Conservation (phyloP, 495 filamentous ascomycete species). For the Penicillium macrosclerotiorum region DNA sequence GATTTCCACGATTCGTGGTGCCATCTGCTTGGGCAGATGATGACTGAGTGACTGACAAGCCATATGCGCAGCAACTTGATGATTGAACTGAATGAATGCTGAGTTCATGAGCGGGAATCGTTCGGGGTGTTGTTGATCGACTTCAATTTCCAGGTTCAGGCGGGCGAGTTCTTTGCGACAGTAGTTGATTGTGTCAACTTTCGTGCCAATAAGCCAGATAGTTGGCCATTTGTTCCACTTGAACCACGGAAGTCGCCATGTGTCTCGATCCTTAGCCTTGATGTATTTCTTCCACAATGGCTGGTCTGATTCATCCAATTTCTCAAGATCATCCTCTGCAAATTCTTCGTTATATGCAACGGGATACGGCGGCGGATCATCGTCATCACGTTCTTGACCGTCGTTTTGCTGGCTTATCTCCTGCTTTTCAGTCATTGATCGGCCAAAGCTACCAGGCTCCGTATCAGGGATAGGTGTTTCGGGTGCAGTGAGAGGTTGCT, state of each 20-base stretch:
- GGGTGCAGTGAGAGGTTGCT: slow-evolving; percentile 39
- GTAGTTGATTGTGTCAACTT: slow-evolving; percentile 93
- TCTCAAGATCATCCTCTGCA: slow-evolving; percentile 59
- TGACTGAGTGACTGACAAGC: slow-evolving; percentile 91
- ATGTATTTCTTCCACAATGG: slow-evolving; percentile 83
- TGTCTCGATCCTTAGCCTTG: slow-evolving; percentile 78
- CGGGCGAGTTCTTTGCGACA: slow-evolving; percentile 85
- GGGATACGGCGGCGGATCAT: slow-evolving; percentile 74
- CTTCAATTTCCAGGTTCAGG: slow-evolving; percentile 89
- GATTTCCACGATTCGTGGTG: slow-evolving; percentile 87
- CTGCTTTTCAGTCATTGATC: slow-evolving; percentile 19
- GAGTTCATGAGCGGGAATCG: slow-evolving; percentile 94
- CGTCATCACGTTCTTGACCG: slow-evolving; percentile 35
- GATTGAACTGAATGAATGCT: slow-evolving; percentile 97
- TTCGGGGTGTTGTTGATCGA: slow-evolving; percentile 83
- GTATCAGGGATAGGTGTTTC: slow-evolving; percentile 26
- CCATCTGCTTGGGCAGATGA: slow-evolving; percentile 92
- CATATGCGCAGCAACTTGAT: slow-evolving; percentile 97
- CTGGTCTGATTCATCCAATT: no score
- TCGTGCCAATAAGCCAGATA: slow-evolving; percentile 77
- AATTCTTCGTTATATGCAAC: slow-evolving; percentile 65
- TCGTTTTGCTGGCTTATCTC: slow-evolving; percentile 26
- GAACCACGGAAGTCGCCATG: slow-evolving; percentile 77
- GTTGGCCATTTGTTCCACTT: slow-evolving; percentile 76
- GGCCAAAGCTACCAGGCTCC: slow-evolving; percentile 11